These are phyloP conservation scores for Termitomyces sp. DNA, from an alignment of 768 basidiomycete genomes.

Conservation along the genomic window DNA sequence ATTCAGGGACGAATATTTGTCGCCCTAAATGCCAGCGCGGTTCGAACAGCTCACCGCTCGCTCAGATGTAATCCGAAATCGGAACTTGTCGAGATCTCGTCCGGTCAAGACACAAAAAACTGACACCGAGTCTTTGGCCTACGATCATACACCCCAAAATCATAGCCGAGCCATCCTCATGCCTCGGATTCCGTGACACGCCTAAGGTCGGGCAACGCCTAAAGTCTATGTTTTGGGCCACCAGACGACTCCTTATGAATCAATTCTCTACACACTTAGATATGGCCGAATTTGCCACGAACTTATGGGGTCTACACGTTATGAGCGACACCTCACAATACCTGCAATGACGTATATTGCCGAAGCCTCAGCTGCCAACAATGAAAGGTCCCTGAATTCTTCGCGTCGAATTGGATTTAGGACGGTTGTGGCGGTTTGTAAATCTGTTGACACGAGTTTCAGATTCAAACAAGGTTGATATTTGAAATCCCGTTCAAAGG, in stretches of 20 bases:
- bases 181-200: slow-evolving; percentile 16
- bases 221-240: slow-evolving; percentile 18
- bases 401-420: slow-evolving; percentile 11
- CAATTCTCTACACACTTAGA: slow-evolving; percentile 1
- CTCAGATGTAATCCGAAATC: slow-evolving; percentile 8
- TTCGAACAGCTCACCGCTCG: background rate
- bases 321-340: slow-evolving; percentile 6
- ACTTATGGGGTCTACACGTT: slow-evolving; percentile 12
- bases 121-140: background rate
- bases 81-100: slow-evolving; percentile 5
- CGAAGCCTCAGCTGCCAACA: slow-evolving; percentile 2
- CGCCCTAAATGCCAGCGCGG: background rate
- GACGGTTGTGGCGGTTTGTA: slow-evolving; percentile 14
- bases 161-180: slow-evolving; percentile 5
- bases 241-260: slow-evolving; percentile 8
- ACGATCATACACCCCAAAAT: slow-evolving; percentile 7
- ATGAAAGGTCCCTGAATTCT: slow-evolving; percentile 15
- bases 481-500: slow-evolving; percentile 10
- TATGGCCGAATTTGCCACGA: slow-evolving; percentile 14
- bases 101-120: slow-evolving; percentile 4
- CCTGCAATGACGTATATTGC: slow-evolving; percentile 5
- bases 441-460: slow-evolving; percentile 3
- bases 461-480: slow-evolving; percentile 1
- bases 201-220: slow-evolving; percentile 18
- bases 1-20: slow-evolving; percentile 5